Conservation (phyloP, 495 filamentous ascomycete species). For the Neurospora tetrasperma region DNA sequence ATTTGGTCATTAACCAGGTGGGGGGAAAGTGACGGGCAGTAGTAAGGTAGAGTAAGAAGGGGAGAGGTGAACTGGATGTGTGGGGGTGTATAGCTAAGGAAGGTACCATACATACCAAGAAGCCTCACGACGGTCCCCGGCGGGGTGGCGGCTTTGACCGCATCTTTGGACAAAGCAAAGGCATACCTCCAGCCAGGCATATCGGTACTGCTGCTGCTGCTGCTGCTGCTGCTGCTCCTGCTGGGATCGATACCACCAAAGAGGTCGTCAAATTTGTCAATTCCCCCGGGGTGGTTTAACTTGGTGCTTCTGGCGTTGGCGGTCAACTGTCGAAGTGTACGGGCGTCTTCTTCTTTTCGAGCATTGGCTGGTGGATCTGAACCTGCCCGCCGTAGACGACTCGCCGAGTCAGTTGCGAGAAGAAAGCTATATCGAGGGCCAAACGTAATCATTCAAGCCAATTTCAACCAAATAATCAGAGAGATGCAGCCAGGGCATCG, state of each 20-base stretch:
- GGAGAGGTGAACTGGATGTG: too few species aligned
- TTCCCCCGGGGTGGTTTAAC: not conserved
- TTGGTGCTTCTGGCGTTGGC: not conserved
- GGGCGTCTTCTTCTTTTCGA: not conserved
- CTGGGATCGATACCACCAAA: not conserved
- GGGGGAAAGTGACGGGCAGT: too few species aligned
- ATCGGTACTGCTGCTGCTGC: not conserved
- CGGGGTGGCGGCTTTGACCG: constrained; percentile 19
- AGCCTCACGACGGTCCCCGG: constrained; percentile 22
- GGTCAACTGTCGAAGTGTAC: not conserved
- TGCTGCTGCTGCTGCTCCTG: too few species aligned
- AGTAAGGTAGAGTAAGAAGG: too few species aligned
- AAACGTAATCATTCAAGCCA: not conserved
- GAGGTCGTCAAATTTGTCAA: not conserved
- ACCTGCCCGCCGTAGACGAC: not conserved
- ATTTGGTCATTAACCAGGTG: too few species aligned
- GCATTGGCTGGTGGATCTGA: not conserved
- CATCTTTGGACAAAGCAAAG: constrained; percentile 16
- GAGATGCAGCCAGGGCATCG: not conserved
- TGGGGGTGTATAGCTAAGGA: too few species aligned
- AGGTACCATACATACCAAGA: constrained; percentile 6
- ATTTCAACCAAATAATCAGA: not conserved
- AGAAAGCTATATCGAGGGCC: not conserved
- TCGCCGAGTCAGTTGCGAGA: not conserved
- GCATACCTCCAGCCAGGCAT: constrained; percentile 24